These are phyloP conservation scores for Blakeslea trispora DNA, from an alignment of 371 early-diverging fungal genomes.

Conservation along the genomic window DNA sequence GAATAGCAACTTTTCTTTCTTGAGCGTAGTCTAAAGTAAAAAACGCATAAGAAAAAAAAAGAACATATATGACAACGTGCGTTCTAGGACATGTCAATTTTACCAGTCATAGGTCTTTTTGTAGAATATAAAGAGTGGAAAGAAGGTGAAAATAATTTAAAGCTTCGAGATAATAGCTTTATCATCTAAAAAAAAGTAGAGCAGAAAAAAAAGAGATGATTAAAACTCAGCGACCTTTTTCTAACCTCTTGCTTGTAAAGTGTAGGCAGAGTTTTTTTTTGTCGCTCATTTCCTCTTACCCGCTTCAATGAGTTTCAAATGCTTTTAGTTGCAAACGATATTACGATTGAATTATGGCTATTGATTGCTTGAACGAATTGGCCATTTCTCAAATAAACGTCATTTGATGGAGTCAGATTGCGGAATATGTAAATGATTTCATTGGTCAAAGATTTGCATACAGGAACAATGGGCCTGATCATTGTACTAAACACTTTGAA, in stretches of 20 bases:
- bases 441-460: background rate
- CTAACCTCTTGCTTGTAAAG: no score
- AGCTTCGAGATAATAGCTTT: background rate
- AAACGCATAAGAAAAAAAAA: no score
- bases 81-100: no score
- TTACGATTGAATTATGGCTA: background rate
- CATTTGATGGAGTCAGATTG: background rate
- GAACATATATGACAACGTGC: no score
- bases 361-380: background rate
- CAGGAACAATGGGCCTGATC: no score
- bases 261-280: no score
- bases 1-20: constrained; percentile 85
- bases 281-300: no score
- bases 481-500: no score
- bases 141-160: background rate
- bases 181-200: background rate
- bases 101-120: background rate
- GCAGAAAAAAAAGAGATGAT: background rate
- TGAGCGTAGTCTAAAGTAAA: constrained; percentile 49
- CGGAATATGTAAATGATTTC: background rate
- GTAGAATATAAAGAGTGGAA: background rate
- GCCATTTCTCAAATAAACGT: background rate
- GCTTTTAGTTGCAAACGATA: background rate
- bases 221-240: background rate
- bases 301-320: no score